These are phyloP conservation scores for Quercus suber DNA, from an alignment of 306 rosid genomes.

Conservation along the genomic window DNA sequence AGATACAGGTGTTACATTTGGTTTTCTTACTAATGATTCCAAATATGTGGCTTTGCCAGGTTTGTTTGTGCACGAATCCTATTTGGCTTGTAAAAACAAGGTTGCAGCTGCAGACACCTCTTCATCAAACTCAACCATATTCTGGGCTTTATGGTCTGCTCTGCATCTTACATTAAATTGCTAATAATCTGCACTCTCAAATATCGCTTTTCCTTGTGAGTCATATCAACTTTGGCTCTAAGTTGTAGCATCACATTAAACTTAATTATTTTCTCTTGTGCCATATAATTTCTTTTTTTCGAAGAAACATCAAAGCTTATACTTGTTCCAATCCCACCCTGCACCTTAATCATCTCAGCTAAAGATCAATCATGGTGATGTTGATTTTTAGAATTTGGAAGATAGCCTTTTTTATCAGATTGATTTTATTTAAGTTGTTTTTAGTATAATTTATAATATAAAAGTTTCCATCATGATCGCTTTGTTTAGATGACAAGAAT, in stretches of 20 bases:
- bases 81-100: slow-evolving; percentile 96
- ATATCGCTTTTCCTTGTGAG: slow-evolving; percentile 21
- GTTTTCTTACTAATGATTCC: slow-evolving; percentile 13
- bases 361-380: not conserved
- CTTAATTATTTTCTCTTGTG: not conserved
- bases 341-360: not conserved
- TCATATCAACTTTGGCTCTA: slow-evolving; percentile 21
- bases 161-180: slow-evolving; percentile 39
- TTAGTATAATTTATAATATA: not conserved
- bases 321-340: not conserved
- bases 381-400: not conserved
- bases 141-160: slow-evolving; percentile 86
- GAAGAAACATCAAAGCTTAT: not conserved
- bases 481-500: not conserved
- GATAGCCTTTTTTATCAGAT: not conserved
- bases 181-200: slow-evolving; percentile 32
- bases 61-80: slow-evolving; percentile 86
- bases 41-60: slow-evolving; percentile 48
- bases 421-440: not conserved
- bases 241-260: slow-evolving; percentile 10
- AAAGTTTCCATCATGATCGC: not conserved
- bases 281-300: not conserved
- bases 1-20: not conserved
- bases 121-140: slow-evolving; percentile 83
- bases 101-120: slow-evolving; percentile 96